Evolutionary conservation across 2,329 filamentous ascomycete genomes (phyloP).

Genomic region (Thielaviopsis musarum): DNA sequence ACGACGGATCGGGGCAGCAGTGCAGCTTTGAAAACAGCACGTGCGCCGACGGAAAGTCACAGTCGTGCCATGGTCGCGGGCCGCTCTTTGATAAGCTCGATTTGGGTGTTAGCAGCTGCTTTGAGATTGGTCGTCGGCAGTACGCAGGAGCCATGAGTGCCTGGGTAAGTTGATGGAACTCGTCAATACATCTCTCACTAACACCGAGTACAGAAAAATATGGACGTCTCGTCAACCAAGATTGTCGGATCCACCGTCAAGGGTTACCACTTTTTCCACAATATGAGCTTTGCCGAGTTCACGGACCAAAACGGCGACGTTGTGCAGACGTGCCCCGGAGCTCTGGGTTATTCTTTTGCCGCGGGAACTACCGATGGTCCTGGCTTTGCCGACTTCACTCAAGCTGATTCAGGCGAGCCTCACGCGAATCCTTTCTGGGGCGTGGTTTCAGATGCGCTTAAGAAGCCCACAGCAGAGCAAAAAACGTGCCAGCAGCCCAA

Average conservation of each 20-base stretch:
- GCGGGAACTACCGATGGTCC: constrained; percentile 82
- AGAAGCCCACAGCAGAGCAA: constrained; percentile 52
- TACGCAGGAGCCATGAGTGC: constrained; percentile 37
- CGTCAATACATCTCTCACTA: neutral
- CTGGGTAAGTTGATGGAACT: neutral
- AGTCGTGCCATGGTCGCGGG: constrained; percentile 54
- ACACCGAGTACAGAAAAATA: constrained; percentile 28
- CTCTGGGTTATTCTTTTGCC: constrained; percentile 77
- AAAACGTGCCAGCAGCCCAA: constrained; percentile 63
- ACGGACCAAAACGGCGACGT: constrained; percentile 51
- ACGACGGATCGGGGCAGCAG: constrained; percentile 55
- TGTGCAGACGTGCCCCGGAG: constrained; percentile 65
- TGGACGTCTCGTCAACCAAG: constrained; percentile 28
- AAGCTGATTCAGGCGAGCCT: constrained; percentile 56
- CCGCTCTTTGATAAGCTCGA: constrained; percentile 49
- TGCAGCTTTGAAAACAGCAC: constrained; percentile 67
- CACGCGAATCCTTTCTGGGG: constrained; percentile 62
- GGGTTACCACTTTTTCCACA: constrained; percentile 64
- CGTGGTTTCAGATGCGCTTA: constrained; percentile 52
- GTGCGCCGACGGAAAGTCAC: constrained; percentile 48
- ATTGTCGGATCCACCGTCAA: constrained; percentile 50
- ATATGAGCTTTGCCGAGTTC: constrained; percentile 62
- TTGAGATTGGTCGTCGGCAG: constrained; percentile 55
- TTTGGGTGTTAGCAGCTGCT: constrained; percentile 57
- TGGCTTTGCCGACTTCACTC: constrained; percentile 77